Evolutionary conservation across 2,329 filamentous ascomycete genomes (phyloP), one percentile per base, ranked within the genome.

Genomic region (Chrysosporium keratinophilum): DNA sequence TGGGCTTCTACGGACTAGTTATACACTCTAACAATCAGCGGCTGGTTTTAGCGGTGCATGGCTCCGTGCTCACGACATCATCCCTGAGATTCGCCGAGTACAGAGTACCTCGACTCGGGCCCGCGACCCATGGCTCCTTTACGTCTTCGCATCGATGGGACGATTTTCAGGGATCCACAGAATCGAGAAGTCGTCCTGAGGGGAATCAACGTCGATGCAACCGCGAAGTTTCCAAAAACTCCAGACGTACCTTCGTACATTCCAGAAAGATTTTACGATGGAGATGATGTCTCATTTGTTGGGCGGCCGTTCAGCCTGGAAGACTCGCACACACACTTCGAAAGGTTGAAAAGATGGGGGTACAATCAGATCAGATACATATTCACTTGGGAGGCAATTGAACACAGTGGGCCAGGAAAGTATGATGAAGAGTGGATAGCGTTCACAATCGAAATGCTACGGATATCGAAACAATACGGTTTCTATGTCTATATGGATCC

Each of bases 401-500:
- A 98, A 71, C 86, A 93, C 55, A 83, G 83, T 1, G 91, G 91
- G 0, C 93, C 94, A 0, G 88, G 90, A 1, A 83, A 81, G 64
- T 98, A 97, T 68, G 94, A 98, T 63, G 88, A 98, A 65, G 84
- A 87, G 57, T 98, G 87, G 79, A 90, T 97, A 60, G 78, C 87
- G 60, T 88, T 95, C 67, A 98, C 93, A 0, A 88, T 98, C 60
- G 79, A 87, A 39, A 76, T 95, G 10, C 71, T 98, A 61, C 80
- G 89, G 54, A 76, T 89, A 59, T 90, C 90, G 37, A 95, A 90
- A 67, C 78, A 82, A 37, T 97, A 95, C 74, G 88, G 87, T 28
- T 96, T 98, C 69, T 95, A 94, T 65, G 78, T 98, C 48, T 97
- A 96, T 67, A 95, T 98, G 88, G 94, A 98, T 63, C 91, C 94